Base-by-base conservation (phyloP, 2,329 filamentous ascomycete genomes). In the Graphilbum ipis-grandicollis region DNA sequence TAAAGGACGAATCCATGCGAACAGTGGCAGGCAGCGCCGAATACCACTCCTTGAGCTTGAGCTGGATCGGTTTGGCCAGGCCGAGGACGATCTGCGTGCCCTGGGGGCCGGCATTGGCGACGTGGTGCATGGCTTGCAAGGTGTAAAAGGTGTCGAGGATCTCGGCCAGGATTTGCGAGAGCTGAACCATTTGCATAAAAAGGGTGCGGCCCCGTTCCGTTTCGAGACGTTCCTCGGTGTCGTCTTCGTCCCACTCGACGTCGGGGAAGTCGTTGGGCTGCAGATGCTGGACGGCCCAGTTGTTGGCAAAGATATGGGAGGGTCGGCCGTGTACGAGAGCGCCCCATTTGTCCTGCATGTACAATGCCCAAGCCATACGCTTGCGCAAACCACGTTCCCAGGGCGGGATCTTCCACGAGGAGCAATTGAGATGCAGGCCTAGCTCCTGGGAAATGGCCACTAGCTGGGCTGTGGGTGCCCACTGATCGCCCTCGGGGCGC, bases 131-230 rank as follows among this genome's bases (percentile, higher is more conserved):
- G n/a, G 81, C 80, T 38, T 76, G 70, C 38, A 85, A 68, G 1
- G 79, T 83, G 58, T 85, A 88, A 50, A 88, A 86, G 1, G 78
- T 82, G 47, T 86, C 79, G 49, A 85, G 73, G 39, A 86, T 82
- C 52, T 86, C 80, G 33, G 79, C 68, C 44, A 88, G 71, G 44
- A 86, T 79, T 49, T 73, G 69, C 1, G 80, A 80, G 21, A 88
- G 65, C 39, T 73, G 66, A 35, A 86, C 74, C 69, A 84, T 83
- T 46, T 84, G 75, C 37, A 66, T 69, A 51, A 86, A 86, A 23
- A 86, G 56, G 9, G 75, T 65, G 33, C 77, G 68, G 6, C 81
- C 80, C 23, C 71, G 66, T 51, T 80, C 71, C 33, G 74, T 66
- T 41, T 81, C 74, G 37, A 68, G 59, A 45, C 71, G 71, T 38